Evolutionary conservation across 441 rosid genomes (phyloP).

Genomic region (Euphorbia schlechtendalii): DNA sequence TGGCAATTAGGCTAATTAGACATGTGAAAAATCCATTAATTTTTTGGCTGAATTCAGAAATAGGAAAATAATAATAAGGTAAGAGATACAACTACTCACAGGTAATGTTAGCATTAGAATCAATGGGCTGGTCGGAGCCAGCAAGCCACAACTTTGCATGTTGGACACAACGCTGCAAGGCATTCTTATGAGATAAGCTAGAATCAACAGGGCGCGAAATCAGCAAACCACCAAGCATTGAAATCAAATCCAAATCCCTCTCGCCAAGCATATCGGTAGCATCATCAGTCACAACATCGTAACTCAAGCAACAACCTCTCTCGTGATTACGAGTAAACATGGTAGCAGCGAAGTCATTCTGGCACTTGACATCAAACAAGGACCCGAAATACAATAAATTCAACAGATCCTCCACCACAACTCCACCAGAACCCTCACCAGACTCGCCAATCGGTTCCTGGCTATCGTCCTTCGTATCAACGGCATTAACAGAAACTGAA

Average conservation of each 20-base stretch:
- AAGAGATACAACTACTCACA: constrained; percentile 32
- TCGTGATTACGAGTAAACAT: constrained; percentile 80
- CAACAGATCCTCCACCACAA: constrained; percentile 52
- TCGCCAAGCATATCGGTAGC: constrained; percentile 73
- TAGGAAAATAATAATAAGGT: background rate
- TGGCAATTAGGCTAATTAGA: background rate
- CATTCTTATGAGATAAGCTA: constrained; percentile 62
- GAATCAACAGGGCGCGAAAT: constrained; percentile 67
- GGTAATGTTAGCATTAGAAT: constrained; percentile 39
- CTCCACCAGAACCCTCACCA: background rate
- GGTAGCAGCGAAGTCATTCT: constrained; percentile 67
- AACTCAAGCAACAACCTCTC: constrained; percentile 81
- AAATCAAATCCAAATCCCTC: constrained; percentile 65
- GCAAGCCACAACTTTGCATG: constrained; percentile 70
- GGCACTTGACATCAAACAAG: constrained; percentile 71
- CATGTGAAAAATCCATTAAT: background rate
- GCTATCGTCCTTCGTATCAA: constrained; percentile 12
- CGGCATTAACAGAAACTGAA: constrained; percentile 14
- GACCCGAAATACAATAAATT: constrained; percentile 75
- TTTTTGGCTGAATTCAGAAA: background rate
- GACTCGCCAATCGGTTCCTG: background rate
- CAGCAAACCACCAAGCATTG: constrained; percentile 50
- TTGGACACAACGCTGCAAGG: constrained; percentile 59
- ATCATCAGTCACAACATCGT: constrained; percentile 84
- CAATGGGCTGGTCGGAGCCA: constrained; percentile 49